Evolutionary conservation across 495 filamentous ascomycete species (phyloP).

Genomic region (Chaetomium fimeti): DNA sequence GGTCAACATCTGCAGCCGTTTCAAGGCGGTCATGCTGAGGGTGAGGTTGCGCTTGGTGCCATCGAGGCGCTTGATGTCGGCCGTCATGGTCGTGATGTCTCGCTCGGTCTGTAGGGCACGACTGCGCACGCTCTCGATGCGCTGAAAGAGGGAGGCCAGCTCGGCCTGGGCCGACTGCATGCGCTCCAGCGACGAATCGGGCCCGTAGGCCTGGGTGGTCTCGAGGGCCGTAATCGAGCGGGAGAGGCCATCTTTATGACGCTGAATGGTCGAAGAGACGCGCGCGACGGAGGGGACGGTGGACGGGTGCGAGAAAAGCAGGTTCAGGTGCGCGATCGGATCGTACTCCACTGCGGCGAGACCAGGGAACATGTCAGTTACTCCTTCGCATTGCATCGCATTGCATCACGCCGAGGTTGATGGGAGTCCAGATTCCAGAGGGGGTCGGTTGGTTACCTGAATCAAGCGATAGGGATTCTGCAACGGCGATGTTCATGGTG

Average conservation of each 20-base stretch:
- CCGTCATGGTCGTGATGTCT: slow-evolving; percentile 97
- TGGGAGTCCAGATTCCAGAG: not conserved
- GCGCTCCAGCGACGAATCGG: slow-evolving; percentile 81
- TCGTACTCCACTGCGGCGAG: slow-evolving; percentile 76
- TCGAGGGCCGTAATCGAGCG: slow-evolving; percentile 74
- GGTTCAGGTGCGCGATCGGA: slow-evolving; percentile 88
- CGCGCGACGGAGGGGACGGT: slow-evolving; percentile 74
- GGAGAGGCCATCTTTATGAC: slow-evolving; percentile 82
- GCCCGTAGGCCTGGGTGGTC: slow-evolving; percentile 76
- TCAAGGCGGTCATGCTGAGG: slow-evolving; percentile 95
- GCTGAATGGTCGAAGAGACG: slow-evolving; percentile 68
- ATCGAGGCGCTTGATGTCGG: slow-evolving; percentile 97
- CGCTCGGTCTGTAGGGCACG: slow-evolving; percentile 89
- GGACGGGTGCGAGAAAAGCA: slow-evolving; percentile 88
- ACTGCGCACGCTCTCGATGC: slow-evolving; percentile 91
- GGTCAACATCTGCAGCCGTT: slow-evolving; percentile 96
- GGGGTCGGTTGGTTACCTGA: slow-evolving; percentile 41
- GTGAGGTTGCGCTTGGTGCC: slow-evolving; percentile 95
- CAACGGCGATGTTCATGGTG: slow-evolving; percentile 48
- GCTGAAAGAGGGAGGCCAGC: slow-evolving; percentile 84
- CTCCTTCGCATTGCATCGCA: slow-evolving; percentile 1
- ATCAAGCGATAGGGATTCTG: slow-evolving; percentile 49
- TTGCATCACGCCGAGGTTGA: too few species aligned
- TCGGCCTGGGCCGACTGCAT: slow-evolving; percentile 89
- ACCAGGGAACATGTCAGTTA: slow-evolving; percentile 32